Conservation (phyloP, 1,139 yeast species). For the Lodderomyces pseudojiufengensis region DNA sequence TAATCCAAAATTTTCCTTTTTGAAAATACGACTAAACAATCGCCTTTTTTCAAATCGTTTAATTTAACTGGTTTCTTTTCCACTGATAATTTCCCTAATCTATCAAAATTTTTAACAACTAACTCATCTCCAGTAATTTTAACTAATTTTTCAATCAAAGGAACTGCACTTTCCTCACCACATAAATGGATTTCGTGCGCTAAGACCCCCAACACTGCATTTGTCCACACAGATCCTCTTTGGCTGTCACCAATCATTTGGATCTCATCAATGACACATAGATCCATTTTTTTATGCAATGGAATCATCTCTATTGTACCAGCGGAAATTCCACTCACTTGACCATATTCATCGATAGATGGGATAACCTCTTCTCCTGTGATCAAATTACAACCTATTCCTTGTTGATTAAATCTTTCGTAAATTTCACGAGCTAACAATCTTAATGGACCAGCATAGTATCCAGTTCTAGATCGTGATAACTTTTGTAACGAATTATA, state of each 20-base stretch:
- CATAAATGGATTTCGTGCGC: slow-evolving; percentile 88
- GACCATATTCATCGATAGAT: slow-evolving; percentile 64
- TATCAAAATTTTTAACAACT: slow-evolving; percentile 59
- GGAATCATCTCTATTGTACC: slow-evolving; percentile 97
- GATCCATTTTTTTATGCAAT: slow-evolving; percentile 61
- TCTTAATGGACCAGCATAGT: slow-evolving; percentile 92
- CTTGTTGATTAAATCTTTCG: slow-evolving; percentile 67
- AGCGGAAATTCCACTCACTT: slow-evolving; percentile 67
- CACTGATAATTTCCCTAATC: slow-evolving; percentile 70
- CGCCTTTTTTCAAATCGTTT: slow-evolving; percentile 57
- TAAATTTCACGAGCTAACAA: slow-evolving; percentile 87
- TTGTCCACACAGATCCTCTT: slow-evolving; percentile 95
- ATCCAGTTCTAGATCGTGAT: slow-evolving; percentile 70
- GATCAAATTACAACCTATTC: slow-evolving; percentile 71
- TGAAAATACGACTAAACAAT: slow-evolving; percentile 86
- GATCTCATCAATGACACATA: slow-evolving; percentile 91
- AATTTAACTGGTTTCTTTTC: slow-evolving; percentile 36
- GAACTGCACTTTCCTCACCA: slow-evolving; percentile 85
- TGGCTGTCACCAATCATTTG: slow-evolving; percentile 83
- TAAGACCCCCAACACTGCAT: slow-evolving; percentile 80
- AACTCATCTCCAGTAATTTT: slow-evolving; percentile 76
- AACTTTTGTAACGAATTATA: slow-evolving; percentile 72
- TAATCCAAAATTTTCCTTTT: slow-evolving; percentile 63
- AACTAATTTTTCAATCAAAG: slow-evolving; percentile 55
- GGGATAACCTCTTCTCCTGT: slow-evolving; percentile 93